These are phyloP conservation scores for Boletus tylopilopsis DNA, from an alignment of 768 basidiomycete species.

Conservation along the genomic window DNA sequence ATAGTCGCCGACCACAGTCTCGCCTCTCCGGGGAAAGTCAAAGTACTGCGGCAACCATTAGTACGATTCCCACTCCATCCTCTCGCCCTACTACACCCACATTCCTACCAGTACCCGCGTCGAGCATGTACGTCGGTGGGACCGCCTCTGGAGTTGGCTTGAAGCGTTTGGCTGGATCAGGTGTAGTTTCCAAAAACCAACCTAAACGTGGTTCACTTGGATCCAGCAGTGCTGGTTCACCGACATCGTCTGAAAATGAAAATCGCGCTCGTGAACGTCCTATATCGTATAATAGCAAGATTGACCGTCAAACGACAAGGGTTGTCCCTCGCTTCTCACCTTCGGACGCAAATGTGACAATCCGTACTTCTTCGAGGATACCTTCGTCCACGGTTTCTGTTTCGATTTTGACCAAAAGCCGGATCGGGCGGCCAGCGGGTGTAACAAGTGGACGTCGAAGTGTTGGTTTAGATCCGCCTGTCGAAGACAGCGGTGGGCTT, in stretches of 20 bases:
- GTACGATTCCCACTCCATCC: conserved; percentile 60
- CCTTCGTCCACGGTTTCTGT: conserved; percentile 35
- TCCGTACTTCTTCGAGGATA: conserved; percentile 41
- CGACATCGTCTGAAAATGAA: conserved; percentile 28
- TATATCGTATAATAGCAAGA: conserved; percentile 23
- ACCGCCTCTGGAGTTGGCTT: conserved; percentile 37
- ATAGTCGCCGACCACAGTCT: conserved; percentile 65
- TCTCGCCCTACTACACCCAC: conserved; percentile 77
- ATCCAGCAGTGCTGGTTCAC: conserved; percentile 34
- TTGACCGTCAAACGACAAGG: conserved; percentile 27
- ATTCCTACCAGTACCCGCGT: conserved; percentile 66
- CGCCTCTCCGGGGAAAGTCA: conserved; percentile 63
- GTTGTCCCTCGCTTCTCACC: conserved; percentile 41
- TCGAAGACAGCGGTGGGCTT: conserved; percentile 16
- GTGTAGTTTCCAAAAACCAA: conserved; percentile 38
- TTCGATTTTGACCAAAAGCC: conserved; percentile 37
- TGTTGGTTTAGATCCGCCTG: conserved; percentile 28
- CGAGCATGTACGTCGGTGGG: conserved; percentile 43
- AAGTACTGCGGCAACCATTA: conserved; percentile 52
- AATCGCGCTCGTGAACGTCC: conserved; percentile 25
- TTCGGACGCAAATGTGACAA: conserved; percentile 43
- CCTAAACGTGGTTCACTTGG: conserved; percentile 65
- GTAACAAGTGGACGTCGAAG: conserved; percentile 44
- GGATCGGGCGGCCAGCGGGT: conserved; percentile 42
- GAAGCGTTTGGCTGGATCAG: conserved; percentile 59